These are phyloP conservation scores for Vaucheria bursata DNA, from an alignment of 352 stramenopile genomes.

Conservation along the genomic window DNA sequence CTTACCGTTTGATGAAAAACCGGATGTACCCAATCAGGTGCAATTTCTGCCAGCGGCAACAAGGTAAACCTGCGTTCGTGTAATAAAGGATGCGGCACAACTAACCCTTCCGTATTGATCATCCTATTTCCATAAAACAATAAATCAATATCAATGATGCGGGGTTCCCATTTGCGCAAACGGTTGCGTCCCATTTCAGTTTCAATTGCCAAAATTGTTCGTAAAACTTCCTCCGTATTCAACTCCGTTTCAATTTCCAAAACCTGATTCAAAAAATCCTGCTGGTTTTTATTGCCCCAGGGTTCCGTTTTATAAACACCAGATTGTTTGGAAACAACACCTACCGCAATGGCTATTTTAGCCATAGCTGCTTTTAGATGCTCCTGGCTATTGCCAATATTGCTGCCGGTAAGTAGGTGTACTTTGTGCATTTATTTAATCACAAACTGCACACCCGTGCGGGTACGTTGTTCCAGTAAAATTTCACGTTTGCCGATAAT, in stretches of 20 bases:
- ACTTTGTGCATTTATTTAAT: conserved; percentile 9
- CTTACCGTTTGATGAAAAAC: conserved; percentile 8
- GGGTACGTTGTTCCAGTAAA: conserved; percentile 6
- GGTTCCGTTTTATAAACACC: conserved; percentile 7
- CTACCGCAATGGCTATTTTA: conserved; percentile 7
- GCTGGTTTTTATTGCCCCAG: conserved; percentile 5
- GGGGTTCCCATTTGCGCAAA: conserved; percentile 4
- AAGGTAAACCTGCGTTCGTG: conserved; percentile 5
- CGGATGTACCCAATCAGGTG: conserved; percentile 4
- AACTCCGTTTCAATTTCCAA: conserved; percentile 8
- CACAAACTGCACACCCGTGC: conserved; percentile 4
- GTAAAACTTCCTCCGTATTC: conserved; percentile 4
- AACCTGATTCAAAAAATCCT: conserved; percentile 8
- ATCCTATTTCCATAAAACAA: conserved; percentile 9
- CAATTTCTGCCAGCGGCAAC: conserved; percentile 4
- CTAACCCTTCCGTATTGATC: conserved; percentile 6
- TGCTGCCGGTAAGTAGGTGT: conserved; percentile 4
- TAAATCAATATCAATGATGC: conserved; percentile 9
- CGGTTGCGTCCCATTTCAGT: conserved; percentile 4
- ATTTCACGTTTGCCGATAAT: conserved; percentile 8
- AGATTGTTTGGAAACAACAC: conserved; percentile 8
- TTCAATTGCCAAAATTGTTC: conserved; percentile 8
- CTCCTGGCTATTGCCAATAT: conserved; percentile 6
- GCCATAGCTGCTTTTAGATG: conserved; percentile 6
- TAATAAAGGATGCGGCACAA: conserved; percentile 7